phyloP scores from a whole-genome alignment of 345 rosid genomes.

The Brassica juncea region DNA sequence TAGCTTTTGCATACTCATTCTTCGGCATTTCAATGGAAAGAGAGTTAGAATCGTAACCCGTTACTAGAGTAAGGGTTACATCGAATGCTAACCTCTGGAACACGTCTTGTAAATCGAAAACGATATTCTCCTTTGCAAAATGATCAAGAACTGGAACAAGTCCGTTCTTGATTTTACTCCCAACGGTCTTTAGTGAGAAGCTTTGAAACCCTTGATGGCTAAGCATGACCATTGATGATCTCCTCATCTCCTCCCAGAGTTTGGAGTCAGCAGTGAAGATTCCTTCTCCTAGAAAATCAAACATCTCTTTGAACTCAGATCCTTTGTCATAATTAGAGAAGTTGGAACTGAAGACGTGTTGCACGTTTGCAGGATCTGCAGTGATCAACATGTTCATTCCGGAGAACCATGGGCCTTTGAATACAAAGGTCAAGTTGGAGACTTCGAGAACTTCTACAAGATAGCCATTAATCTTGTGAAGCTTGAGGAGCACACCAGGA shows the following conservation, averaged over 20 bases:
- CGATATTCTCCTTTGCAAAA: constrained; percentile 22
- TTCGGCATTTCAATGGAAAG: constrained; percentile 41
- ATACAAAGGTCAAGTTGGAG: constrained; percentile 32
- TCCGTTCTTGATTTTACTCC: constrained; percentile 21
- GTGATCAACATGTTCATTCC: constrained; percentile 39
- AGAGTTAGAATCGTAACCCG: constrained; percentile 43
- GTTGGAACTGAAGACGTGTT: constrained; percentile 38
- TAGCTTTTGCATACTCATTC: constrained; percentile 33
- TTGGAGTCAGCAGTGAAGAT: constrained; percentile 47
- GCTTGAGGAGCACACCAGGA: constrained; percentile 21
- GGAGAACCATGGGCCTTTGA: constrained; percentile 39
- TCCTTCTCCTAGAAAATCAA: constrained; percentile 42
- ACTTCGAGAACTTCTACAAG: constrained; percentile 18
- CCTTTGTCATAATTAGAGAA: constrained; percentile 44
- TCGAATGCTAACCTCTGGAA: constrained; percentile 51
- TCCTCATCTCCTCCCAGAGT: constrained; percentile 41
- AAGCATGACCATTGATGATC: constrained; percentile 24
- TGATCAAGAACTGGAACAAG: constrained; percentile 42
- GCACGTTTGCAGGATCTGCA: constrained; percentile 38
- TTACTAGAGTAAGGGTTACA: constrained; percentile 42
- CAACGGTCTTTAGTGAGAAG: constrained; percentile 24
- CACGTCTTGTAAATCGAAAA: constrained; percentile 46
- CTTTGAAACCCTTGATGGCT: constrained; percentile 37
- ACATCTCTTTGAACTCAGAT: constrained; percentile 37
- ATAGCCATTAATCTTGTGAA: constrained; percentile 31